Evolutionary conservation across 768 basidiomycete species (phyloP), one percentile per base, ranked within the genome.

Genomic region (Phanerochaete sordida): DNA sequence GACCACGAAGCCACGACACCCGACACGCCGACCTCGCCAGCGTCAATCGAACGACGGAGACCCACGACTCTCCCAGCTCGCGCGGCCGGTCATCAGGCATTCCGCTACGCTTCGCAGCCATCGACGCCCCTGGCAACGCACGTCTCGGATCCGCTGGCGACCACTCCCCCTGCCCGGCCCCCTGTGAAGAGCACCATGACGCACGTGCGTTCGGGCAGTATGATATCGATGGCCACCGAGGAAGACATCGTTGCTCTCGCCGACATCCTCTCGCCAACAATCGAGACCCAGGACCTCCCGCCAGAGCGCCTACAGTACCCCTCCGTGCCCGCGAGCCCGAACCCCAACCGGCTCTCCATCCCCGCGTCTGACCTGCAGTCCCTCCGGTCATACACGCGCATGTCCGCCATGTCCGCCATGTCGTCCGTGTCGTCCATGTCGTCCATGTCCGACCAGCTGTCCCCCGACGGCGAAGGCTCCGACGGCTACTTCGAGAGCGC

Each of bases 181-280:
- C 47, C 24, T 6, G 11, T 6, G 11, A 4, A 28, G 9, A 28
- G 28, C 28, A 58, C 24, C 13, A 30, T 28, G 19, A 9, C 49
- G 19, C 52, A 54, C 35, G 37, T 23, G 3, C 76, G 80, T 58
- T 62, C 74, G 28, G 67, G 67, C 51, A 84, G 81, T 62, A 64
- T 74, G 23, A 74, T 83, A 31, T 84, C 83, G 3, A 68, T 77
- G 7, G 71, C 74, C 13, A 81, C 82, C 11, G 83, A 84, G 51
- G 65, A 71, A 30, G 83, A 84, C 60, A 74, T 84, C 15, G 68
- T 75, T n/a, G 80, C 77, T n/a, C 69, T 84, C 49, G 77, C 79
- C 1, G 82, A 82, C 28, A 69, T 82, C 44, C 73, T 84, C 58
- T 73, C 77, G 12, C 54, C 60, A 1, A 62, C 70, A 30, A 63